Percentiles rank a stretch among this genome's conserved stretches.
Conservation (phyloP, 441 rosid species). For the Theobroma grandiflorum region DNA sequence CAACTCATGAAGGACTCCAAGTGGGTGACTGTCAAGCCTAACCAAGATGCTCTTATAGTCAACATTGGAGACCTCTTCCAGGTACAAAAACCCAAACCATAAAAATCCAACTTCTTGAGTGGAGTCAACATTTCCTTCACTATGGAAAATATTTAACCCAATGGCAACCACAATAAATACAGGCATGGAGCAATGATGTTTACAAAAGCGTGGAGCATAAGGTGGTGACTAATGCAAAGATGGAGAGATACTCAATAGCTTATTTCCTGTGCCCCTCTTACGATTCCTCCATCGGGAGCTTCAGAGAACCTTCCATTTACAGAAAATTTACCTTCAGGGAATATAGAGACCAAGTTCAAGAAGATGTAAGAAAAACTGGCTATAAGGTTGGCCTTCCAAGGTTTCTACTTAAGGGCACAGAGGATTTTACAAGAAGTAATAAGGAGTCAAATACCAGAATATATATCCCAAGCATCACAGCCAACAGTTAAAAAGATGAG, state of each 20-base stretch:
- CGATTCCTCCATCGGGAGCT: conserved; percentile 56
- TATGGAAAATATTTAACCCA: background rate
- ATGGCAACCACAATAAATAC: conserved; percentile 8
- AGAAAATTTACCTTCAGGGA: conserved; percentile 67
- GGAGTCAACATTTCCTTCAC: background rate
- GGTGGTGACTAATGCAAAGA: conserved; percentile 54
- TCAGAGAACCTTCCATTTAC: conserved; percentile 45
- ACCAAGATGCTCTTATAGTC: conserved; percentile 66
- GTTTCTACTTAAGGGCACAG: conserved; percentile 38
- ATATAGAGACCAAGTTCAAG: conserved; percentile 63
- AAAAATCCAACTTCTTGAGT: background rate
- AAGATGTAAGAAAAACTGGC: conserved; percentile 62
- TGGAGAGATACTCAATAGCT: conserved; percentile 64
- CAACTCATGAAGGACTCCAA: conserved; percentile 71
- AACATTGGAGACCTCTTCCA: conserved; percentile 80
- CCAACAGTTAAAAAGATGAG: background rate
- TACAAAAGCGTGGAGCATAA: conserved; percentile 74
- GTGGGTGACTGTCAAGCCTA: conserved; percentile 73
- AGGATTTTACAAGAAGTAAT: background rate
- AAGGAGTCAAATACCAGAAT: conserved; percentile 12
- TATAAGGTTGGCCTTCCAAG: conserved; percentile 70
- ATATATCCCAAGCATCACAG: conserved; percentile 16
- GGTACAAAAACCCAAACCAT: conserved; percentile 33
- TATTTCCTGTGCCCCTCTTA: conserved; percentile 74
- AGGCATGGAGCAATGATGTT: conserved; percentile 80